These are phyloP conservation scores for Pythium pyrilobum DNA, from an alignment of 352 stramenopile genomes.

Conservation along the genomic window DNA sequence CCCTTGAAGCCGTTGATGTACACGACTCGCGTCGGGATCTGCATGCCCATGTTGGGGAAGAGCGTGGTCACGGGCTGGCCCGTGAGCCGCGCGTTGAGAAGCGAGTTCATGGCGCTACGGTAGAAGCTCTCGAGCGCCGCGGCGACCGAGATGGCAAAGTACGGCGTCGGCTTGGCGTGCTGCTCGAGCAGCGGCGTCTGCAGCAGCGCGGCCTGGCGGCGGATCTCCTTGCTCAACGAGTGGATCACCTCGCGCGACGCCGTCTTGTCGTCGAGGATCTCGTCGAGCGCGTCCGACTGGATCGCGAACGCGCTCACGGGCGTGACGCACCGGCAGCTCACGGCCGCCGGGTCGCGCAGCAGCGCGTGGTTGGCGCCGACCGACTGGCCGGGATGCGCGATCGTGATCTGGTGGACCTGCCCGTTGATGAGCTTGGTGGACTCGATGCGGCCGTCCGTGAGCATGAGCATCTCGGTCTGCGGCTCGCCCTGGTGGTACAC, in stretches of 20 bases:
- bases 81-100: constrained; percentile 85
- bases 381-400: constrained; percentile 38
- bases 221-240: constrained; percentile 85
- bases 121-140: constrained; percentile 92
- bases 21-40: constrained; percentile 89
- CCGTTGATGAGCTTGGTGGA: constrained; percentile 78
- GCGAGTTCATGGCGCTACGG: constrained; percentile 89
- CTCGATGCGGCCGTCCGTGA: constrained; percentile 60
- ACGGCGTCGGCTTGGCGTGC: constrained; percentile 85
- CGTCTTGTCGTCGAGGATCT: constrained; percentile 69
- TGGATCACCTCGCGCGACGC: constrained; percentile 83
- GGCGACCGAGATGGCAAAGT: constrained; percentile 88
- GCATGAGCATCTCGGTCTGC: constrained; percentile 78
- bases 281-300: constrained; percentile 53
- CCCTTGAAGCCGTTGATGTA: constrained; percentile 95
- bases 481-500: constrained; percentile 77
- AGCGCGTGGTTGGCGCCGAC: constrained; percentile 83
- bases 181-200: constrained; percentile 89
- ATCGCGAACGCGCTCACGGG: constrained; percentile 78
- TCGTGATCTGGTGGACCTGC: constrained; percentile 70
- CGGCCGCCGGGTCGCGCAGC: constrained; percentile 65
- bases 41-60: constrained; percentile 93
- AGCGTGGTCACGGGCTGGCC: constrained; percentile 71
- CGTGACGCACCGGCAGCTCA: constrained; percentile 75
- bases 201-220: constrained; percentile 77